Base-by-base conservation (phyloP, 345 rosid species). In the Luvunga scandens region DNA sequence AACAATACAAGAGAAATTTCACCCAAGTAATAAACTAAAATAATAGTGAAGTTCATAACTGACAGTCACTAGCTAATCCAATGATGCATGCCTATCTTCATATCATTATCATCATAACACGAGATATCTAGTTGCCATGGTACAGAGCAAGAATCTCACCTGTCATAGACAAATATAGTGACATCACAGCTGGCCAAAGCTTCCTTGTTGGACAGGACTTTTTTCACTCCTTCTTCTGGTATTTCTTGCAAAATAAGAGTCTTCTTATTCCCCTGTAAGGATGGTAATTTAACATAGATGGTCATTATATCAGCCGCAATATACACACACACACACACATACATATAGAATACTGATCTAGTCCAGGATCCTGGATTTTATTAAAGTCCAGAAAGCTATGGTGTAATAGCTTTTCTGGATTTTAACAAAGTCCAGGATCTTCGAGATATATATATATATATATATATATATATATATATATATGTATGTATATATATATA, bases 241-340 rank as follows among this genome's bases (percentile, higher is more conserved):
- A 93, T 88, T 80, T 93, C 98, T 71, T 79, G 89, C 84, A 91
- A 80, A 78, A 89, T 83, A 69, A 91, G 91, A 22, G 93, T 90
- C 89, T 86, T 92, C 87, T 85, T 88, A 73, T 65, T 76, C 21
- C 92, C 93, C 97, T 91, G 83, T 9, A 80, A 75, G 38, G 78
- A 27, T 28, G 67, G 57, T 50, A 63, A 61, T 45, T 68, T 48
- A 78, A 69, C 65, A 66, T 73, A 76, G 63, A 34, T 64, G 42
- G 66, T 31, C 80, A 39, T 75, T 34, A 77, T 68, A 68, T 56
- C 25, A 53, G 81, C 72, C 71, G 61, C 42, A 56, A 36, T 36
- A 42, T 10, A 2, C 13, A 13, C 1, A 45, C 50, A 3, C 50
- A 13, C 16, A 42, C 50, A 45, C 50, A 13, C 16, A 42, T 18